Conservation (phyloP, 2,329 filamentous ascomycete species). For the Fusarium sp. region DNA sequence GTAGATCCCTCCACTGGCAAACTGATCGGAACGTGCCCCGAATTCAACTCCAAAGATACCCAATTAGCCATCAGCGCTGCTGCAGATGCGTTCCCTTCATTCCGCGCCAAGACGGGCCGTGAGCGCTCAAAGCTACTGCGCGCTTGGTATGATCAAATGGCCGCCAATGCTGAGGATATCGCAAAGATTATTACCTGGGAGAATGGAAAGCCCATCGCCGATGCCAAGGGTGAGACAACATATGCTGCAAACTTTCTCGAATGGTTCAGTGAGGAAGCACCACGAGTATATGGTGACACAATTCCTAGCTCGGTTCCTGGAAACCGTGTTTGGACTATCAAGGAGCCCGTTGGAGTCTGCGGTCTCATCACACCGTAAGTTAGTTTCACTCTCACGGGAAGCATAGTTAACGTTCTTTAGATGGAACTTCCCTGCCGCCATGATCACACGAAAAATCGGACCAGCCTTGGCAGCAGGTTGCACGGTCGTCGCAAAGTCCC, state of each 20-base stretch:
- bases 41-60: slow-evolving; percentile 83
- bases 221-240: slow-evolving; percentile 76
- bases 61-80: slow-evolving; percentile 87
- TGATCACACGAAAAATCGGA: slow-evolving; percentile 77
- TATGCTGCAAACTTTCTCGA: slow-evolving; percentile 82
- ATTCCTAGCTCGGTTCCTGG: slow-evolving; percentile 76
- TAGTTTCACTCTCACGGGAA: accelerated
- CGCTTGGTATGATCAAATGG: slow-evolving; percentile 84
- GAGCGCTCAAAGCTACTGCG: slow-evolving; percentile 79
- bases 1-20: slow-evolving; percentile 84
- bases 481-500: slow-evolving; percentile 91
- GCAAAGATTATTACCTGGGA: slow-evolving; percentile 88
- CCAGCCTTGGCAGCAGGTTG: slow-evolving; percentile 92
- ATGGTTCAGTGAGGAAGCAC: slow-evolving; percentile 85
- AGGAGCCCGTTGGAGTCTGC: slow-evolving; percentile 86
- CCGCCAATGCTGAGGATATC: slow-evolving; percentile 82
- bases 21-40: slow-evolving; percentile 84
- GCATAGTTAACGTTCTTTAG: slow-evolving; percentile 44
- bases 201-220: slow-evolving; percentile 85
- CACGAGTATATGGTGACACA: slow-evolving; percentile 77
- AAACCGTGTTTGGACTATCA: slow-evolving; percentile 81
- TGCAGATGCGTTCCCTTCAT: slow-evolving; percentile 75
- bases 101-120: slow-evolving; percentile 77
- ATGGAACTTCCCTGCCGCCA: slow-evolving; percentile 87
- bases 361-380: slow-evolving; percentile 79